Conservation (phyloP, 139 green algal species). For the Tetradesmus obliquus region DNA sequence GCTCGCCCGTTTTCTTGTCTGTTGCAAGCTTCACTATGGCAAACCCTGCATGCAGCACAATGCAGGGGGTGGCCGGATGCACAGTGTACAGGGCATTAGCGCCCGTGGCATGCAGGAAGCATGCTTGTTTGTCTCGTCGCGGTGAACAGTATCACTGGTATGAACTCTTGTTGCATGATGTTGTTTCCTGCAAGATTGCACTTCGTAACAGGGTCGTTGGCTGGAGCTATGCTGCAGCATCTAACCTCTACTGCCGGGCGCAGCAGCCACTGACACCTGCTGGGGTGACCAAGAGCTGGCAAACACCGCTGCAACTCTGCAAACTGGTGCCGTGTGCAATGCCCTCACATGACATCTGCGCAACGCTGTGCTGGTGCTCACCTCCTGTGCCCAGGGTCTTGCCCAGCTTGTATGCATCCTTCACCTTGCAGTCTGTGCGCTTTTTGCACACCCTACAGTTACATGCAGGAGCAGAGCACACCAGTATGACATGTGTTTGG, state of each 20-base stretch:
- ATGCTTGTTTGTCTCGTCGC: neutral
- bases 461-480: neutral
- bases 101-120: neutral
- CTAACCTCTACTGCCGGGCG: too few species aligned
- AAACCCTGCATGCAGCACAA: conserved; percentile 72
- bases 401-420: conserved; percentile 85
- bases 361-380: conserved; percentile 34
- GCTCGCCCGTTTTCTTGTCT: conserved; percentile 66
- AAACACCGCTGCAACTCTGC: too few species aligned
- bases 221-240: too few species aligned
- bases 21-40: conserved; percentile 85
- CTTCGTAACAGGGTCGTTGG: too few species aligned
- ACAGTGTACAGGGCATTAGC: neutral
- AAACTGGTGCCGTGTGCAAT: too few species aligned
- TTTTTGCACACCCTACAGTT: conserved; percentile 47
- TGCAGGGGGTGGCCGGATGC: neutral
- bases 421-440: conserved; percentile 62
- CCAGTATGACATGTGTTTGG: too few species aligned
- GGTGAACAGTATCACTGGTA: neutral
- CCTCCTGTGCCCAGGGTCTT: conserved; percentile 85
- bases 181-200: too few species aligned
- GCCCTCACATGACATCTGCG: too few species aligned
- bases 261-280: too few species aligned
- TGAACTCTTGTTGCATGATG: too few species aligned
- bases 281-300: too few species aligned